phyloP scores from a whole-genome alignment of 1,284 basidiomycete species.

The Sanghuangporus baumii region DNA sequence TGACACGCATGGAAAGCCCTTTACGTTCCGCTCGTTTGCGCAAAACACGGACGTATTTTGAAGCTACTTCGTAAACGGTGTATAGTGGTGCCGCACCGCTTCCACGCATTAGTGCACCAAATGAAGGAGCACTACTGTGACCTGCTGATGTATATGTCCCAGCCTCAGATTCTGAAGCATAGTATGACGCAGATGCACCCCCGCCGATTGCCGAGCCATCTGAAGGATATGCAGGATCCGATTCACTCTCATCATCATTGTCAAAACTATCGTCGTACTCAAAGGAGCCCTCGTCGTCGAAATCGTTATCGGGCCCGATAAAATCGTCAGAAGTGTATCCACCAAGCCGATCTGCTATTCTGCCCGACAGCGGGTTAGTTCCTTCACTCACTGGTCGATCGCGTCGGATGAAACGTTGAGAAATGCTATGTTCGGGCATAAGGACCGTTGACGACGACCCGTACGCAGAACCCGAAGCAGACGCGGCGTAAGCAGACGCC shows the following conservation, averaged over 20 bases:
- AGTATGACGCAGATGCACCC: slow-evolving; percentile 1
- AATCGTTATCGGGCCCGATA: not conserved
- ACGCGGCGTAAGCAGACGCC: not conserved
- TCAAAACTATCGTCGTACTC: not conserved
- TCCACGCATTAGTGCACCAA: slow-evolving; percentile 5
- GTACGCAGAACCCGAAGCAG: not conserved
- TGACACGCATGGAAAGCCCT: not conserved
- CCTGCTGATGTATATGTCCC: not conserved
- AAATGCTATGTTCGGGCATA: slow-evolving; percentile 14
- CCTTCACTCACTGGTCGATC: slow-evolving; percentile 2
- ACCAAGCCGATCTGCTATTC: slow-evolving; percentile 1
- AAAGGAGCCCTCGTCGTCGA: not conserved
- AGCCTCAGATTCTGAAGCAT: slow-evolving; percentile 2
- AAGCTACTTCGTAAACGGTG: slow-evolving; percentile 1
- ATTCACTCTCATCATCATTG: not conserved
- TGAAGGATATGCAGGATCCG: slow-evolving; percentile 3
- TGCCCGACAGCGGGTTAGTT: not conserved
- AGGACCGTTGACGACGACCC: slow-evolving; percentile 6
- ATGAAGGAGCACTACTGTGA: not conserved
- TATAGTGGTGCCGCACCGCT: slow-evolving; percentile 3
- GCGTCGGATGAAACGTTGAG: slow-evolving; percentile 9
- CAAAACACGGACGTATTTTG: slow-evolving; percentile 8
- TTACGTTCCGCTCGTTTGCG: not conserved
- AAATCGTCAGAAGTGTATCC: not conserved
- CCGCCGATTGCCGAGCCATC: slow-evolving; percentile 6